Conservation (phyloP, 2,329 filamentous ascomycete genomes). For the Trichoderma sp. region DNA sequence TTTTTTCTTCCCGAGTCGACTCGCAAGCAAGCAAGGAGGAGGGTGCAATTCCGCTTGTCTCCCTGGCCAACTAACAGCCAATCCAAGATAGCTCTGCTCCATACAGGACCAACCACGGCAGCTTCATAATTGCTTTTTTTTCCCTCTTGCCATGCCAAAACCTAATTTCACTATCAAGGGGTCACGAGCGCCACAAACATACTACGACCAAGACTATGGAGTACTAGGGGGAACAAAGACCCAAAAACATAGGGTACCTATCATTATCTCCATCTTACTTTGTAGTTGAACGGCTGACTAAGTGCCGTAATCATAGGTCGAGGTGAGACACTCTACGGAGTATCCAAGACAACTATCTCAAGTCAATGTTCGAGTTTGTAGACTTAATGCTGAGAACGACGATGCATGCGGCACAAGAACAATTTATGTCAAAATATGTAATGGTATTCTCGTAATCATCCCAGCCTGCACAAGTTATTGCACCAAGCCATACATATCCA, state of each 20-base stretch:
- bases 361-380: background rate
- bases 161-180: background rate
- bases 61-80: conserved; percentile 9
- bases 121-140: background rate
- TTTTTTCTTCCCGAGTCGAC: background rate
- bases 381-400: background rate
- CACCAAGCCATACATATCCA: conserved; percentile 6
- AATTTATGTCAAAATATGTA: background rate
- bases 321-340: background rate
- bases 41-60: conserved; percentile 4
- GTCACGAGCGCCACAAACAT: background rate
- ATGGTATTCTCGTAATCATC: background rate
- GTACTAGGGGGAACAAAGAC: too few relatives aligned
- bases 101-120: background rate
- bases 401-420: background rate
- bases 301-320: background rate
- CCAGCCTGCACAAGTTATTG: background rate
- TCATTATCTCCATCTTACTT: background rate
- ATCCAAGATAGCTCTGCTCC: background rate
- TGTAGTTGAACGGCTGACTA: background rate
- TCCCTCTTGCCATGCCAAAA: background rate
- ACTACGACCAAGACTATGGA: background rate
- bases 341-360: background rate
- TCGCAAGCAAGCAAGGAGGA: conserved; percentile 4
- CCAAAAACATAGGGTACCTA: background rate